These are phyloP conservation scores for Triangularia setosa DNA, from an alignment of 2,329 filamentous ascomycete genomes.

Conservation along the genomic window DNA sequence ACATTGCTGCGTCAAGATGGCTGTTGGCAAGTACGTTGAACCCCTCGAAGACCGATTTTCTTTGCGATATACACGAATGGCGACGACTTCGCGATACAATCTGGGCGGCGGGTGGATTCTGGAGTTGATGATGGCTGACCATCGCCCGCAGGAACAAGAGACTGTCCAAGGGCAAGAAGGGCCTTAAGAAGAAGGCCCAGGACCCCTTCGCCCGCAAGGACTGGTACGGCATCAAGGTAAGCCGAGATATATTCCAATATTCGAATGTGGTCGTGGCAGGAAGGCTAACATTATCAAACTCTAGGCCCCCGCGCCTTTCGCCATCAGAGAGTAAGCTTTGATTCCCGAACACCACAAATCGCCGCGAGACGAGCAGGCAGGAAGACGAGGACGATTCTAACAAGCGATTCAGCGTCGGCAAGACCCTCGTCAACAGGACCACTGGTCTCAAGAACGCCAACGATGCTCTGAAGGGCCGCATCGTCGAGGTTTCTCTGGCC, in stretches of 20 bases:
- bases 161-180: conserved; percentile 99
- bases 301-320: conserved; percentile 91
- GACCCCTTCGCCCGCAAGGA: conserved; percentile 99
- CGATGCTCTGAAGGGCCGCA: conserved; percentile 96
- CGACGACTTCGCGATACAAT: conserved; percentile 8
- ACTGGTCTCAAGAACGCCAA: conserved; percentile 99
- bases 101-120: conserved; percentile 6
- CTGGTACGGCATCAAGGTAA: conserved; percentile 95
- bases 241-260: conserved; percentile 23
- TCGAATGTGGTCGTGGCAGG: conserved; percentile 1
- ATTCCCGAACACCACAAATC: conserved; percentile 10
- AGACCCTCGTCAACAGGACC: conserved; percentile 98
- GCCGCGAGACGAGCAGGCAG: conserved; percentile 7
- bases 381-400: conserved; percentile 22
- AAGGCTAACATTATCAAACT: conserved; percentile 23
- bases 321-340: conserved; percentile 83
- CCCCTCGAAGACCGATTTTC: conserved; percentile 19
- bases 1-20: conserved; percentile 50
- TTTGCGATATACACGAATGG: conserved; percentile 1
- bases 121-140: conserved; percentile 24
- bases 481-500: conserved; percentile 97
- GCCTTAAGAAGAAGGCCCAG: conserved; percentile 98
- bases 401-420: conserved; percentile 76
- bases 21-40: conserved; percentile 55
- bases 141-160: conserved; percentile 81